Base-by-base conservation (phyloP, 2,329 filamentous ascomycete species). In the Podosphaera xanthii region DNA sequence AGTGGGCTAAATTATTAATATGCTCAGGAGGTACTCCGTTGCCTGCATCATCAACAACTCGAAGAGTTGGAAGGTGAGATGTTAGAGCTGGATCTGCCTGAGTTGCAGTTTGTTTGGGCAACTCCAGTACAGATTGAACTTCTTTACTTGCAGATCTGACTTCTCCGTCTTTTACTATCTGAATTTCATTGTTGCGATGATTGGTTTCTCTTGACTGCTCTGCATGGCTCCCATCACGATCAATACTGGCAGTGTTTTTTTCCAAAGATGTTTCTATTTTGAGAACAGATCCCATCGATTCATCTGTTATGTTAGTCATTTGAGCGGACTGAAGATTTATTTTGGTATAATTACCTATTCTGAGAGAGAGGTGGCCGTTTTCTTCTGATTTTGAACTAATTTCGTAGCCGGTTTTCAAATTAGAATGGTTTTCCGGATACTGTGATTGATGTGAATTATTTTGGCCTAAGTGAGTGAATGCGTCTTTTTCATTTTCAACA, bases 41-140 rank as follows among this genome's bases (percentile, higher is more conserved):
- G 66, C 94, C 89, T 4, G 83, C 85, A 66, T 95, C 90, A 65
- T 90, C 87, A 12, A 76, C 74, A 2, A 77, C 67, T 3, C 87
- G 86, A 3, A 92, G 73, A 2, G 82, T 75, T 12, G 86, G 84
- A 8, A 90, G 74, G 67, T 87, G 83, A 34, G 80, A 84, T 7
- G 83, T 74, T 55, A 80, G 77, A 10, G 82, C 77, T n/a, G 88
- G 72, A 0, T 83, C 84, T 6, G 87, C 72, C 64, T 83, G 78
- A n/a, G 78, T 74, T 1, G 82, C 86, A 38, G 80, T 81, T 63
- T 80, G 76, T 44, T 82, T 76, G 57, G 77, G 73, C 3, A 82
- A 67, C 1, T 73, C 70, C 4, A 80, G 79, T 61, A 76, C 70
- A 7, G 84, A 83, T 34, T 83, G 83, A 3, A 84, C 71, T 36